Base-by-base conservation (phyloP, 169 alveolate genomes). In the Plasmodium vivax region DNA sequence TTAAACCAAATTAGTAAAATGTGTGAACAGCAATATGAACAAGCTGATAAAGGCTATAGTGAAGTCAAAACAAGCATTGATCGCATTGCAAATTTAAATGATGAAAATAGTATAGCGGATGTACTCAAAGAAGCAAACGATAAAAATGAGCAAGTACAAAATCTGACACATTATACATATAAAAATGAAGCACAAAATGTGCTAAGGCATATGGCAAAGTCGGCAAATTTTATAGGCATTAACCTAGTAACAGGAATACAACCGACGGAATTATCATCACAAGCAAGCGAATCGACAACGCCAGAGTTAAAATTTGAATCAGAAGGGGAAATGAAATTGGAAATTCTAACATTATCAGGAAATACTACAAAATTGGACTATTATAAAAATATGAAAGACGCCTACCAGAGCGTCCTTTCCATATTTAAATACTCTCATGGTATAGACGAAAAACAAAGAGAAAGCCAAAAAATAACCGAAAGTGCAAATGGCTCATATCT, bases 191-290 rank as follows among this genome's bases (percentile, higher is more conserved):
- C 87, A 34, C 19, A 81, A 81, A 34, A 54, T 81, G 12, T 81
- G 14, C 54, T 81, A 47, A 74, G 58, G 19, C 45, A 45, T 9
- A 81, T 81, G 14, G 41, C 54, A 23, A 81, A 81, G 34, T 43
- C 87, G 27, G 68, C 87, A 19, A 81, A 81, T 30, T n/a, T 81
- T 14, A 81, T 81, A 81, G 58, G 58, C 27, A 81, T 81, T 14
- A 81, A 19, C 43, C 19, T 81, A 30, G 56, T 81, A 81, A 43
- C 3, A 23, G 27, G 27, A 23, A 23, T 23, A 23, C 27, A 23
- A 23, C 27, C 27, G 27, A 23, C 27, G 8, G 87, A 81, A 10
- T 41, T 81, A 81, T 47, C 36, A 8, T 30, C 68, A 81, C 56
- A 81, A 43, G 77, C 23, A 43, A 19, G 54, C 54, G 43, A 47